Percentiles rank a stretch among this genome's conserved stretches.
Conservation (phyloP, 352 stramenopile species). For the Poterioochromonas sp. region DNA sequence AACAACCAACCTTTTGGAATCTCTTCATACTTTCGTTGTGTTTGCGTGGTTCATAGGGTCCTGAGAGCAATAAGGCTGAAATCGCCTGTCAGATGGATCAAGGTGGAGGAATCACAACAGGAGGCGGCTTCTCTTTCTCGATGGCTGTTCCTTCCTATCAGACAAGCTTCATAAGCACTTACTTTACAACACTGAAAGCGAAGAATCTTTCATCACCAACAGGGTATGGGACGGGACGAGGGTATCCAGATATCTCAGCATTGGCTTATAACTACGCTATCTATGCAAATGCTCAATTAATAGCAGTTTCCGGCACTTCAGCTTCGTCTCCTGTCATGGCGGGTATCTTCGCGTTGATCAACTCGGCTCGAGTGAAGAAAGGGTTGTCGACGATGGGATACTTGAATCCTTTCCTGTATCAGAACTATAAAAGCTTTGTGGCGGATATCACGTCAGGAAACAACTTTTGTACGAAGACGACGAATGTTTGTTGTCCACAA, state of each 20-base stretch:
- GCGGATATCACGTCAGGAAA: not conserved
- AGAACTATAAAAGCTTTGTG: not conserved
- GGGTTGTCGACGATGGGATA: slow-evolving; percentile 70
- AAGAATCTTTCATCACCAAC: not conserved
- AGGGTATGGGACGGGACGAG: slow-evolving; percentile 52
- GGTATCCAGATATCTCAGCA: slow-evolving; percentile 72
- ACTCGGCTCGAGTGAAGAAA: slow-evolving; percentile 54
- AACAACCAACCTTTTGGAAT: too few relatives aligned
- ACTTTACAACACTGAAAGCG: not conserved
- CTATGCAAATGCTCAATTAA: slow-evolving; percentile 40
- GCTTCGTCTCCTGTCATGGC: slow-evolving; percentile 66
- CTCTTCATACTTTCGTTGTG: too few relatives aligned
- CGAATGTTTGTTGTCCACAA: slow-evolving; percentile 5
- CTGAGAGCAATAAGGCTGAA: slow-evolving; percentile 35
- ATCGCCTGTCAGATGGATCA: slow-evolving; percentile 53
- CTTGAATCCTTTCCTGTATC: slow-evolving; percentile 56
- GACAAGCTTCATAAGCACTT: slow-evolving; percentile 6
- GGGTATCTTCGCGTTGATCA: slow-evolving; percentile 72
- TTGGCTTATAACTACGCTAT: slow-evolving; percentile 60
- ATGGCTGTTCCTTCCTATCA: slow-evolving; percentile 44
- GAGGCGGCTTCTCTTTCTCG: slow-evolving; percentile 45
- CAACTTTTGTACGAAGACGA: not conserved
- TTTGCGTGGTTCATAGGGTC: slow-evolving; percentile 64
- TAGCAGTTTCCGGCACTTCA: slow-evolving; percentile 57
- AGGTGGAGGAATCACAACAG: slow-evolving; percentile 29